Percentiles rank a stretch among this genome's conserved stretches.
Conservation (phyloP, 2,329 filamentous ascomycete genomes). For the Escovopsis sp. region DNA sequence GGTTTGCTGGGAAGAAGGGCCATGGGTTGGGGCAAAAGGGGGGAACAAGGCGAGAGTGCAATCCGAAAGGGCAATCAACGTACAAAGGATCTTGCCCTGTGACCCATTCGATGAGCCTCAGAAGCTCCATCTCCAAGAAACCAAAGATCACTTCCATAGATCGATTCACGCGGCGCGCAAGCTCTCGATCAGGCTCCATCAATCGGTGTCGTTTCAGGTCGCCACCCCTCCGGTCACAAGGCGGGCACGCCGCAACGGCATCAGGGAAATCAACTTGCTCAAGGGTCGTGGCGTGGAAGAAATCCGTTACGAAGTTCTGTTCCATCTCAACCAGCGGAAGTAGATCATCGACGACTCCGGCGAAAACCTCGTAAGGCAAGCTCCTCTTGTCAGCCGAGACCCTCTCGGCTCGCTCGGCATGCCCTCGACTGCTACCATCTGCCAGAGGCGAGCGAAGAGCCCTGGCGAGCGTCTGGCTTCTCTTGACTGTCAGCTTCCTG, state of each 20-base stretch:
- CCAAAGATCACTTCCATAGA: conserved; percentile 81
- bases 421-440: conserved; percentile 37
- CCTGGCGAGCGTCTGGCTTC: conserved; percentile 73
- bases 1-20: background rate
- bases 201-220: conserved; percentile 60
- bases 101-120: conserved; percentile 71
- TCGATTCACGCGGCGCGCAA: conserved; percentile 71
- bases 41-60: no score
- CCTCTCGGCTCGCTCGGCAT: conserved; percentile 36
- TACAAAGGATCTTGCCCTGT: conserved; percentile 67
- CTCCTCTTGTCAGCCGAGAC: conserved; percentile 42
- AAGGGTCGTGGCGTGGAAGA: conserved; percentile 86
- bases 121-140: conserved; percentile 65
- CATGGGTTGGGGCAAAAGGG: background rate
- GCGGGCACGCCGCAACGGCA: conserved; percentile 48
- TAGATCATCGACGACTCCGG: conserved; percentile 65
- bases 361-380: conserved; percentile 68
- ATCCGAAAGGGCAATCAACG: no score
- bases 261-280: conserved; percentile 74
- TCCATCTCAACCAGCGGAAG: conserved; percentile 76
- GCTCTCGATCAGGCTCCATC: conserved; percentile 76
- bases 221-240: conserved; percentile 52
- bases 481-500: conserved; percentile 83
- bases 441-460: conserved; percentile 52
- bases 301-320: conserved; percentile 93